phyloP scores from a whole-genome alignment of 257 asterid species.

The Lithospermum erythrorhizon region DNA sequence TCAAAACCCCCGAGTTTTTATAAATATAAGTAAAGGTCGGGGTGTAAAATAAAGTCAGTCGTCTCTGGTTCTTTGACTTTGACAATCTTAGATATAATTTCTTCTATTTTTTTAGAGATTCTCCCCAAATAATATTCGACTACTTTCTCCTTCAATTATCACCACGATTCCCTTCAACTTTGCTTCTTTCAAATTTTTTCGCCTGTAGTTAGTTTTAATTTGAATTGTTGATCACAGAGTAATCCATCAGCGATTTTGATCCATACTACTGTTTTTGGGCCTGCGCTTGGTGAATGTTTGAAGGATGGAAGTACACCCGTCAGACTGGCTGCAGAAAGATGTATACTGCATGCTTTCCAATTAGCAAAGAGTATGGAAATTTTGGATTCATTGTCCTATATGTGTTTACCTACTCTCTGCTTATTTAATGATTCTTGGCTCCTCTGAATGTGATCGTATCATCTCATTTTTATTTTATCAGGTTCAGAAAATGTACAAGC shows the following conservation, averaged over 20 bases:
- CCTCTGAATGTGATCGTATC: not conserved
- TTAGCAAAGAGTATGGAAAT: conserved; percentile 52
- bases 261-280: conserved; percentile 58
- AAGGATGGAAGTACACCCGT: conserved; percentile 81
- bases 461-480: conserved; percentile 12
- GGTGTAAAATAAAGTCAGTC: no score
- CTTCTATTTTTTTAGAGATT: no score
- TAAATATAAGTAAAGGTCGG: no score
- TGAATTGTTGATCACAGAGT: conserved; percentile 36
- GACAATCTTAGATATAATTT: no score
- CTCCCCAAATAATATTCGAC: no score
- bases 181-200: not conserved
- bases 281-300: conserved; percentile 74
- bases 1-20: no score
- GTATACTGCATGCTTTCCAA: conserved; percentile 80
- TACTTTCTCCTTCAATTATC: no score
- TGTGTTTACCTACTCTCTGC: not conserved
- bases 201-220: conserved; percentile 2
- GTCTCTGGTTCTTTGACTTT: no score
- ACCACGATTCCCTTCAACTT: not conserved
- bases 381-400: conserved; percentile 6
- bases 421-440: not conserved
- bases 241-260: conserved; percentile 45
- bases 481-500: conserved; percentile 84
- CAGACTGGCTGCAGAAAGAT: conserved; percentile 90